Evolutionary conservation across 2,329 filamentous ascomycete species (phyloP), one percentile per base, ranked within the genome.

Genomic region (Colletotrichum destructivum): DNA sequence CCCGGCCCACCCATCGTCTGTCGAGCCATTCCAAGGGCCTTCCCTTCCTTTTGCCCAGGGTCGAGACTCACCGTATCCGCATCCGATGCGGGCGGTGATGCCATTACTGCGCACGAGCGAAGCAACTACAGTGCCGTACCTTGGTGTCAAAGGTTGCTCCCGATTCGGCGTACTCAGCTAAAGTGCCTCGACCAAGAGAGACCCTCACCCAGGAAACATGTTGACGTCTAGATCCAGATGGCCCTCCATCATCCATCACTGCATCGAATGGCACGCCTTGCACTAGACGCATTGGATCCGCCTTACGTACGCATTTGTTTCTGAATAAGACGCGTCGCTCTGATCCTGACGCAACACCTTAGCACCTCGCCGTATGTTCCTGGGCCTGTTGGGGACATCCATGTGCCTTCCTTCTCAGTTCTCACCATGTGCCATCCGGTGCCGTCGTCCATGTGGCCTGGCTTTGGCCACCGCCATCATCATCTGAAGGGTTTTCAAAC

Each of bases 261-360:
- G 38, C 59, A 70, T 70, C 47, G 67, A 70, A 70, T 42, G 67
- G 66, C 67, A 47, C 54, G 62, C 47, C 52, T 66, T 47, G 67
- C 47, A 70, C 52, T 6, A 35, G 51, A 21, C 46, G 46, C 55
- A 47, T 66, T 26, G 40, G 46, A 42, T 42, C 46, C 47, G 62
- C 67, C 56, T 68, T 68, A 68, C 64, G 64, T 71, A 62, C 64
- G 64, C 64, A 62, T 64, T 55, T 67, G 51, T 71, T 68, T 68
- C 57, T 62, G 52, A 54, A 46, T 31, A 62, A 71, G 64, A 52
- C 64, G 62, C 5, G n/a, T 56, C 12, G 11, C 31, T 56, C 11
- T 38, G 18, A 4, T 11, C 52, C n/a, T 40, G 12, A 56, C 18
- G 52, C 52, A 40, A 18, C 31, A 21, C n/a, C 52, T 21, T 62